Evolutionary conservation across 2,329 filamentous ascomycete genomes (phyloP).

Genomic region (Fonsecaea erecta): DNA sequence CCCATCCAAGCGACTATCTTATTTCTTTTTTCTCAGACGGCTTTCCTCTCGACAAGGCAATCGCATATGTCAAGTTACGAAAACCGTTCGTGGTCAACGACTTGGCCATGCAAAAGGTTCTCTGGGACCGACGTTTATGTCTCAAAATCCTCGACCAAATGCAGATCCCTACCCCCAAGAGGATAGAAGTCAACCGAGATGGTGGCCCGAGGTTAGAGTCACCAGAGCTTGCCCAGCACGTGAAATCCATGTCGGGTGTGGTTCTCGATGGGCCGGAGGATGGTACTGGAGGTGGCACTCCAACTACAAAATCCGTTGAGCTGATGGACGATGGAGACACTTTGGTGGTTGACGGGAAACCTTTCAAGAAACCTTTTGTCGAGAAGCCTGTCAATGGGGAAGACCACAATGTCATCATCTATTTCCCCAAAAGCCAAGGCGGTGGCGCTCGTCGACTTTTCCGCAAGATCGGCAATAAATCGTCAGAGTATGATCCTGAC

Average conservation of each 20-base stretch:
- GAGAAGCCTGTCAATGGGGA: conserved; percentile 98
- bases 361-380: conserved; percentile 90
- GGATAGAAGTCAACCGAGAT: conserved; percentile 90
- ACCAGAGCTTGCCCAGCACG: conserved; percentile 76
- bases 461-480: conserved; percentile 98
- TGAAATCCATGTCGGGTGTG: conserved; percentile 80
- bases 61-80: conserved; percentile 88
- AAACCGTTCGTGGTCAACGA: conserved; percentile 99
- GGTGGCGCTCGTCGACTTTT: conserved; percentile 89
- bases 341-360: conserved; percentile 80
- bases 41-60: conserved; percentile 94
- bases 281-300: conserved; percentile 64
- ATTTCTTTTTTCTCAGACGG: conserved; percentile 99
- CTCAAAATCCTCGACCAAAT: conserved; percentile 86
- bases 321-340: conserved; percentile 89
- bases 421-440: conserved; percentile 76
- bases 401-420: conserved; percentile 98
- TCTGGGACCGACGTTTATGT: conserved; percentile 94
- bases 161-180: conserved; percentile 83
- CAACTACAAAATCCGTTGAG: conserved; percentile 70
- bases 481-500: conserved; percentile 85
- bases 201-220: conserved; percentile 82
- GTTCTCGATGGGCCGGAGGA: conserved; percentile 71
- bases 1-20: conserved; percentile 69
- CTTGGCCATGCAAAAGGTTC: conserved; percentile 91